A percentile compares a stretch with the other conserved stretches of the same genome.
phyloP scores from a whole-genome alignment of 495 filamentous ascomycete species.

The Cenococcum geophilum region DNA sequence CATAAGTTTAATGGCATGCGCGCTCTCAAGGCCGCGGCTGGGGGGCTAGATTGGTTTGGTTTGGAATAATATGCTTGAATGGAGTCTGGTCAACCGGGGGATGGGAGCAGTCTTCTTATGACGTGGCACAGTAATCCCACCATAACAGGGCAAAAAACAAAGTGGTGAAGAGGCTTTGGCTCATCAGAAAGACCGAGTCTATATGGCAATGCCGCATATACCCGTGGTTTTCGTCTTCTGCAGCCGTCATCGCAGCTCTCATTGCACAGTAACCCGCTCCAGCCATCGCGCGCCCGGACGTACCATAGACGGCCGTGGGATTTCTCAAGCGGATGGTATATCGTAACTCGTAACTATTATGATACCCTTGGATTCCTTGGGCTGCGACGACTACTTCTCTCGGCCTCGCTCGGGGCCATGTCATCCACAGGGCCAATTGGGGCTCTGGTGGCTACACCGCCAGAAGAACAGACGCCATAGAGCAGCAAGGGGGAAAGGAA shows the following conservation, averaged over 20 bases:
- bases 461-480: constrained; percentile 13
- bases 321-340: constrained; percentile 23
- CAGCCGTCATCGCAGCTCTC: not conserved
- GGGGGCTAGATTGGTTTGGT: too few species aligned
- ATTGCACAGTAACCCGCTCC: not conserved
- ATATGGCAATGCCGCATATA: not conserved
- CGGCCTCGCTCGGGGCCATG: constrained; percentile 19
- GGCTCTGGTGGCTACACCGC: constrained; percentile 14
- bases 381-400: constrained; percentile 1
- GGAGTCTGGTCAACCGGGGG: not conserved
- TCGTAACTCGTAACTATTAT: constrained; percentile 13
- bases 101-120: not conserved
- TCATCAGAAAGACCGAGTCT: not conserved
- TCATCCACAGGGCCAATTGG: constrained; percentile 17
- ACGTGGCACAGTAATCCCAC: constrained; percentile 4
- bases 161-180: not conserved
- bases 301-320: constrained; percentile 15
- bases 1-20: constrained; percentile 7
- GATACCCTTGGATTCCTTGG: constrained; percentile 3
- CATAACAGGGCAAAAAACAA: not conserved
- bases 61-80: not conserved
- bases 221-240: constrained; percentile 5
- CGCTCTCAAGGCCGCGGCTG: too few species aligned
- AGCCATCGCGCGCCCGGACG: not conserved
- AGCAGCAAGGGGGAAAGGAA: not conserved